Evolutionary conservation across 148 eudicot species (phyloP), one percentile per base, ranked within the genome.

Genomic region (Chenopodium berlandieri): DNA sequence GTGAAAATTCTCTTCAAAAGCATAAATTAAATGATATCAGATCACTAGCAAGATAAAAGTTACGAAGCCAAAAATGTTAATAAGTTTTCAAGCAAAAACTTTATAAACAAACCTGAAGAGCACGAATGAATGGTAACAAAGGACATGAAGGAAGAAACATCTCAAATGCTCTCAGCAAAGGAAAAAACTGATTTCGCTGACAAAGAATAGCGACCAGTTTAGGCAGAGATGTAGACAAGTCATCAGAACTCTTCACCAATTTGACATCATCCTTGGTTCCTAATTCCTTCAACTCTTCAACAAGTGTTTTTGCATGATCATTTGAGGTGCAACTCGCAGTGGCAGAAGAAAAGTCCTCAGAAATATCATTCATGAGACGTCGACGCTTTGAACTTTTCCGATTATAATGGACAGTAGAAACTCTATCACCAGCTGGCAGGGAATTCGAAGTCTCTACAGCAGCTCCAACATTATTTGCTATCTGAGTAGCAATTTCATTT

Each of bases 121-220:
- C 97, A 66, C 98, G 97, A 80, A 95, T 86, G 86, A 93, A 95
- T 81, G 98, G 95, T 83, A 95, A 88, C 76, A 95, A 92, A 60
- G 93, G 90, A 85, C 94, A 93, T 37, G 97, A 95, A 52, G 98
- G 98, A 77, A 95, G 97, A 87, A 95, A 95, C 92, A 95, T 93
- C 82, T 95, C 97, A 85, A 95, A 95, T 71, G 98, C 94, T 89
- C 91, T 90, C 77, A 95, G 89, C 86, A 95, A 84, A 64, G 98
- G 97, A 84, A 89, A 91, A 83, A 93, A 95, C 54, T 93, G 90
- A 79, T 80, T 92, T 78, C 91, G 97, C 85, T 91, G 93, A 82
- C 97, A 93, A 46, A 95, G 94, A 65, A 95, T 85, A n/a, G 97
- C 92, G 82, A 95, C 92, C 93, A 93, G 89, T 84, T 88, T 89